phyloP scores from a whole-genome alignment of 2,329 filamentous ascomycete genomes.

The Cordyceps javanica region DNA sequence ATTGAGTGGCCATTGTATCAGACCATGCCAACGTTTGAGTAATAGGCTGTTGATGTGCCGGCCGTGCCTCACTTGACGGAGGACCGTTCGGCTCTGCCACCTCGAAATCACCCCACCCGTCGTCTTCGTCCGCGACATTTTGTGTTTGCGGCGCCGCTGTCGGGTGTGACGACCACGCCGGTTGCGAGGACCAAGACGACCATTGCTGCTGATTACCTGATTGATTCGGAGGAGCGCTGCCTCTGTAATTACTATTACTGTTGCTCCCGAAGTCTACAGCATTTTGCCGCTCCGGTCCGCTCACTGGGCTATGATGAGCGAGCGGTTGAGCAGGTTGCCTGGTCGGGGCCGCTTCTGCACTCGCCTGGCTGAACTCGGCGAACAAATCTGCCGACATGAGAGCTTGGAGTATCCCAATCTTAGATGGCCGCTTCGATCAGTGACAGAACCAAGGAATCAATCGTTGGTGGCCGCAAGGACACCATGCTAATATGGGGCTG shows the following conservation, averaged over 20 bases:
- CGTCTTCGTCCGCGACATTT: conserved; percentile 43
- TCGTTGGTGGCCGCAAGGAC: not conserved
- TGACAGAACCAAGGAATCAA: not conserved
- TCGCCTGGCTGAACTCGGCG: conserved; percentile 11
- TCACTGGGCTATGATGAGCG: conserved; percentile 12
- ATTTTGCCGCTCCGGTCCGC: conserved; percentile 19
- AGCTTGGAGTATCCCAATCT: not conserved
- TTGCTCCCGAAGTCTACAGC: conserved; percentile 20
- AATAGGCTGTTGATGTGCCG: not conserved
- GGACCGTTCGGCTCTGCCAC: conserved; percentile 36
- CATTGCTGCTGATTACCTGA: conserved; percentile 24
- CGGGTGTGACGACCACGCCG: conserved; percentile 15
- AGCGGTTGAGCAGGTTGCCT: conserved; percentile 16
- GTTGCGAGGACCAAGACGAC: conserved; percentile 24
- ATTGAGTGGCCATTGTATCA: conserved; percentile 5
- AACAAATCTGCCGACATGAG: conserved; percentile 14
- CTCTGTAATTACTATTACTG: conserved; percentile 3
- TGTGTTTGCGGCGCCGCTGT: conserved; percentile 13
- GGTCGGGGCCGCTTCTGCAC: conserved; percentile 14
- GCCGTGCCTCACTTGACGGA: not conserved
- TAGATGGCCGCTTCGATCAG: not conserved
- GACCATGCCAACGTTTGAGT: not conserved
- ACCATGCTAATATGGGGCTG: not conserved
- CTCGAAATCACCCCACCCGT: conserved; percentile 65
- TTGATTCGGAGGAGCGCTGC: conserved; percentile 14